phyloP scores from a whole-genome alignment of 306 rosid genomes.

The Trichosanthes truncata region DNA sequence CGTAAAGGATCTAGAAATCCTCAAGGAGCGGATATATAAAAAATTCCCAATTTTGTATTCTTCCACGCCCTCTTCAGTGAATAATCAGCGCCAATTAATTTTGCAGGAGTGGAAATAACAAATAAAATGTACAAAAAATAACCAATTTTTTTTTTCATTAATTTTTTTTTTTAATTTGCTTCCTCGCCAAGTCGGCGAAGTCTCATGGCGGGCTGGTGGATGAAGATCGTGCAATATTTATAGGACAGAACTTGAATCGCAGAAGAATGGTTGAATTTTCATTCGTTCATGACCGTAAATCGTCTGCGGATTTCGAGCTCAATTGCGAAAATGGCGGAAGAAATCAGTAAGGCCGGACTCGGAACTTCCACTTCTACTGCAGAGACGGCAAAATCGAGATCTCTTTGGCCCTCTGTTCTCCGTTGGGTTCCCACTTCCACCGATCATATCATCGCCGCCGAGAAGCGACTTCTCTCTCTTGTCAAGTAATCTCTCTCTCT shows the following conservation, averaged over 20 bases:
- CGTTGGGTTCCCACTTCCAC: slow-evolving; percentile 94
- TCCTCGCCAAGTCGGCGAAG: not conserved
- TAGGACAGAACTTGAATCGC: not conserved
- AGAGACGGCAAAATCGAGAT: slow-evolving; percentile 14
- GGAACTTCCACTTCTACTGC: slow-evolving; percentile 17
- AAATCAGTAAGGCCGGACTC: slow-evolving; percentile 29
- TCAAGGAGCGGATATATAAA: not conserved
- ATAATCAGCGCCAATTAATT: not conserved
- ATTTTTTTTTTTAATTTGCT: not conserved
- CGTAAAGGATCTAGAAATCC: not conserved
- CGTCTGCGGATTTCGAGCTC: slow-evolving; percentile 27
- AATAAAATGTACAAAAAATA: not conserved
- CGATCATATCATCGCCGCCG: slow-evolving; percentile 70
- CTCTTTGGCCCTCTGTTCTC: slow-evolving; percentile 72
- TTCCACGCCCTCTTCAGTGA: not conserved
- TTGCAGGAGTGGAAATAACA: not conserved
- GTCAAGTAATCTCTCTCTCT: slow-evolving; percentile 44
- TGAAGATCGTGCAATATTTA: not conserved
- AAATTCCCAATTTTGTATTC: not conserved
- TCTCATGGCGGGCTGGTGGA: slow-evolving; percentile 6
- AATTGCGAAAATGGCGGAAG: slow-evolving; percentile 50
- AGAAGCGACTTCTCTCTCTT: slow-evolving; percentile 86
- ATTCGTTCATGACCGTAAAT: slow-evolving; percentile 33
- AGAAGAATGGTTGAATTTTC: not conserved
- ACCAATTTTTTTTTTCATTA: not conserved